These are phyloP conservation scores for Pseudotsuga menziesii DNA, from an alignment of 75 land plant species.

Conservation along the genomic window DNA sequence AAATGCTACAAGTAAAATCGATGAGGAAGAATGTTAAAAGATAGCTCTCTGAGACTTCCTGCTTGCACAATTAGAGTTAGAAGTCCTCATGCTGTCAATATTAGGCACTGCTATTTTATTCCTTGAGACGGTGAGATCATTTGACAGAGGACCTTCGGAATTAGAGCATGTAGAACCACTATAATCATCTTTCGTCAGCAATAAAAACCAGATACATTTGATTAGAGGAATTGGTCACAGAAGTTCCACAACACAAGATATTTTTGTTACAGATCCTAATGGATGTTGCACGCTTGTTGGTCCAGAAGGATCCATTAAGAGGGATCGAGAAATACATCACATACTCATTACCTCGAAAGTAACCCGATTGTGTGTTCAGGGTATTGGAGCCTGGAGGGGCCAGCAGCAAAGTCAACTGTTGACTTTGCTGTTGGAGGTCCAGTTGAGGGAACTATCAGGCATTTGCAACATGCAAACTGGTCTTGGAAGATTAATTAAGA, in stretches of 20 bases:
- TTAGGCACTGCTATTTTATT: background rate
- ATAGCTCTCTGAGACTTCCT: conserved; percentile 3
- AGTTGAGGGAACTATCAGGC: background rate
- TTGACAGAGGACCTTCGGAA: background rate
- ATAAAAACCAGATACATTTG: background rate
- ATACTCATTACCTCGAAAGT: background rate
- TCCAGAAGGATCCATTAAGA: background rate
- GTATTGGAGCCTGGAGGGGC: too few species aligned
- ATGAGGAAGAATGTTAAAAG: conserved; percentile 14
- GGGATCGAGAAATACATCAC: background rate
- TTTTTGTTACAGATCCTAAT: background rate
- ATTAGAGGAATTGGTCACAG: background rate
- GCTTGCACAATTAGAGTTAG: background rate
- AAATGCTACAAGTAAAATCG: too few species aligned
- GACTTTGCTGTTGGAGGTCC: background rate
- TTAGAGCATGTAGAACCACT: background rate
- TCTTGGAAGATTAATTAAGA: background rate
- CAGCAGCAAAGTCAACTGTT: too few species aligned
- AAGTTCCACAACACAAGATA: background rate
- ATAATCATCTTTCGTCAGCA: background rate
- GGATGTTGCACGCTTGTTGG: background rate
- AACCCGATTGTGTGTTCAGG: too few species aligned
- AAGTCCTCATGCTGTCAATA: background rate
- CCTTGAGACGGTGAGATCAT: too few species aligned
- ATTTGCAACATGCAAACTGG: background rate